Evolutionary conservation across 2,329 filamentous ascomycete species (phyloP).

Genomic region (Dactylellina sp.): DNA sequence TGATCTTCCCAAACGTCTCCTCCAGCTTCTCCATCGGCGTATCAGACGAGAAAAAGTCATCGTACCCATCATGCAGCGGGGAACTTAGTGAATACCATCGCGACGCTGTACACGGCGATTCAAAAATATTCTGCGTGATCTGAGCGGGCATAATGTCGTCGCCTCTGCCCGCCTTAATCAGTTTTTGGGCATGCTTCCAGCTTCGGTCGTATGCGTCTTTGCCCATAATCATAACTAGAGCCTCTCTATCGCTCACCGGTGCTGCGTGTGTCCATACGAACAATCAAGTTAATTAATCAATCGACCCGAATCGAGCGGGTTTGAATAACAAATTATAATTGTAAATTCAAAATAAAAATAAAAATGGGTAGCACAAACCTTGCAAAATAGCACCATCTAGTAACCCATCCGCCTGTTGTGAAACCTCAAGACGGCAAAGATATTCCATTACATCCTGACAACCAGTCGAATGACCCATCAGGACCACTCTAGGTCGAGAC

Average conservation of each 20-base stretch:
- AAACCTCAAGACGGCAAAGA: constrained; percentile 62
- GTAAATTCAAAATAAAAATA: no score
- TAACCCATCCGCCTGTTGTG: constrained; percentile 61
- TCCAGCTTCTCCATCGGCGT: constrained; percentile 71
- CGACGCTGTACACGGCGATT: constrained; percentile 69
- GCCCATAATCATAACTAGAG: constrained; percentile 66
- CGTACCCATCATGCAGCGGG: constrained; percentile 73
- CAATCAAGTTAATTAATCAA: no score
- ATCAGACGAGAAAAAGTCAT: constrained; percentile 90
- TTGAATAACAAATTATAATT: no score
- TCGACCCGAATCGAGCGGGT: no score
- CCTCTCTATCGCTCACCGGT: constrained; percentile 78
- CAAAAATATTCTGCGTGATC: constrained; percentile 61
- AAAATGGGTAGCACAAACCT: no score
- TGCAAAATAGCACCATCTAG: constrained; percentile 52
- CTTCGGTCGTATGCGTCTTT: constrained; percentile 65
- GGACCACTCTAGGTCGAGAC: constrained; percentile 69
- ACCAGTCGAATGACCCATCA: constrained; percentile 78
- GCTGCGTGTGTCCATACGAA: constrained; percentile 4
- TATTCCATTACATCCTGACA: constrained; percentile 78
- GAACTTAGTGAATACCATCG: constrained; percentile 72
- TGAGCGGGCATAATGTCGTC: constrained; percentile 68
- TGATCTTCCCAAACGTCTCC: constrained; percentile 75
- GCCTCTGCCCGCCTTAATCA: constrained; percentile 70
- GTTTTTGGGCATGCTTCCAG: constrained; percentile 68